phyloP scores from a whole-genome alignment of 768 basidiomycete species.

The Hemileccinum rubropunctum region DNA sequence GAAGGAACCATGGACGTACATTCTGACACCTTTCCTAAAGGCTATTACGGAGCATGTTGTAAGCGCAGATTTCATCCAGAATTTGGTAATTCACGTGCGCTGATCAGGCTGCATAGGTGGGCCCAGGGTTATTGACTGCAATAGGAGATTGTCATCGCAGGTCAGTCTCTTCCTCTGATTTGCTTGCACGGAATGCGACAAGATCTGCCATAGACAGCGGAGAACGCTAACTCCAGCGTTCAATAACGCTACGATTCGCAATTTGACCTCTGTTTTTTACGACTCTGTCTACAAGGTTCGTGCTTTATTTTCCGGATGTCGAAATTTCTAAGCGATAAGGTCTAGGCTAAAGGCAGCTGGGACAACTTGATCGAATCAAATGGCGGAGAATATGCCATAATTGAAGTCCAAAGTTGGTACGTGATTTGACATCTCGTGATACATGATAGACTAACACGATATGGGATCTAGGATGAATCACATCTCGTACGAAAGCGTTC shows the following conservation, averaged over 20 bases:
- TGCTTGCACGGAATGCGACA: too few species aligned
- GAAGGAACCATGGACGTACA: conserved; percentile 43
- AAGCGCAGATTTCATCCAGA: conserved; percentile 1
- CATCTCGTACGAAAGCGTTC: too few species aligned
- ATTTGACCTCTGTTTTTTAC: conserved; percentile 37
- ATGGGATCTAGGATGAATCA: too few species aligned
- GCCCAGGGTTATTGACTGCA: conserved; percentile 38
- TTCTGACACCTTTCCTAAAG: conserved; percentile 20
- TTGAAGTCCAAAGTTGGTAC: too few species aligned
- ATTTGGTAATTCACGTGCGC: not conserved
- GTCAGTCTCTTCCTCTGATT: conserved; percentile 15
- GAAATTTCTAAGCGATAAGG: too few species aligned
- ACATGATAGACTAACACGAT: too few species aligned
- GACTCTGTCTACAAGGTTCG: conserved; percentile 42
- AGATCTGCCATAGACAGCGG: conserved; percentile 28
- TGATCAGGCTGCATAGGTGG: conserved; percentile 23
- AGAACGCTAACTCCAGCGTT: conserved; percentile 41
- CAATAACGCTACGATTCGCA: conserved; percentile 39
- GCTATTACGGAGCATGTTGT: conserved; percentile 25
- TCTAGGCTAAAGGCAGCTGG: too few species aligned
- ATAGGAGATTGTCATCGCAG: conserved; percentile 44
- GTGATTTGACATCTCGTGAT: too few species aligned
- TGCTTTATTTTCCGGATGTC: not conserved
- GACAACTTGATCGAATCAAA: too few species aligned
- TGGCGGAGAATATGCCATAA: too few species aligned